Conservation (phyloP, 139 green algal genomes). For the Coelastrella sp. region DNA sequence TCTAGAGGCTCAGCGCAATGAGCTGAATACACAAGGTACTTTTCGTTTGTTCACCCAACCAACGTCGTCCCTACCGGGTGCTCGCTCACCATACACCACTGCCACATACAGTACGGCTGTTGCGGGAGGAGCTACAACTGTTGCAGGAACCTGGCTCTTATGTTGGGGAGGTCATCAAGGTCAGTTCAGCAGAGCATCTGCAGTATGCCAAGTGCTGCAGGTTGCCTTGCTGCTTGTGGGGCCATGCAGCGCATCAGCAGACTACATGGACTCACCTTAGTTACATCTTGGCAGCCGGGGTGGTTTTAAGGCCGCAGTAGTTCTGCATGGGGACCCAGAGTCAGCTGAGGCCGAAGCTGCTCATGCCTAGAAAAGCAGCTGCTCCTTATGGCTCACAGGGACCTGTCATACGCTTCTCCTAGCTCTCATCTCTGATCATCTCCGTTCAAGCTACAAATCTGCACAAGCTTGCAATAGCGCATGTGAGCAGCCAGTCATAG, state of each 20-base stretch:
- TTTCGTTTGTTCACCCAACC: background rate
- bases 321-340: background rate
- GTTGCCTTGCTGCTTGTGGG: background rate
- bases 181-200: conserved; percentile 39
- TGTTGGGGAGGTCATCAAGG: conserved; percentile 99
- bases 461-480: background rate
- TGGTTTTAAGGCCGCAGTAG: background rate
- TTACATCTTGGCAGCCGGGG: background rate
- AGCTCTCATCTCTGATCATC: no score
- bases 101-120: conserved; percentile 84
- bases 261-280: background rate
- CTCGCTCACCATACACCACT: background rate
- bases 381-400: no score
- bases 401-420: no score
- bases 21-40: conserved; percentile 96
- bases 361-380: no score
- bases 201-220: background rate
- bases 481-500: background rate
- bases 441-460: no score
- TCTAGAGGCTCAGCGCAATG: conserved; percentile 98
- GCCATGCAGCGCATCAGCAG: background rate
- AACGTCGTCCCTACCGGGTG: background rate
- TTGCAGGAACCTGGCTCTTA: conserved; percentile 99
- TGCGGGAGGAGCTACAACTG: conserved; percentile 97
- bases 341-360: no score